A percentile compares a stretch with the other conserved stretches of the same genome.
Conservation (phyloP, 441 rosid genomes). For the Viola pubescens region DNA sequence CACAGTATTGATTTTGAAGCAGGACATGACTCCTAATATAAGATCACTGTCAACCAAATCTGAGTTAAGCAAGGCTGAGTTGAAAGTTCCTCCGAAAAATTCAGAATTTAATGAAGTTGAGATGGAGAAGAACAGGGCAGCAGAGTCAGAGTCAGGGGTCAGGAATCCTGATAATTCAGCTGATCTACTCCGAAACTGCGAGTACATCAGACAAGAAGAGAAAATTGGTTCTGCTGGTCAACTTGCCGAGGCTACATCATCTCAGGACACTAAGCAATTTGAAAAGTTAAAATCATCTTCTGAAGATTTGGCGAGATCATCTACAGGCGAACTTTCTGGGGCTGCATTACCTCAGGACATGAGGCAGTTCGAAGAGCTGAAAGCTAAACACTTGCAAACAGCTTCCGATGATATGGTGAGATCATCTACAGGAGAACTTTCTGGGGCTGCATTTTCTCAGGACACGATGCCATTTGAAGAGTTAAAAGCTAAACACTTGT, state of each 20-base stretch:
- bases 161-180: conserved; percentile 9
- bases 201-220: conserved; percentile 9
- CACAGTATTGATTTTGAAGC: conserved; percentile 18
- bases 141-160: conserved; percentile 10
- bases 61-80: conserved; percentile 21
- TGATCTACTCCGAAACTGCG: conserved; percentile 11
- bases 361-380: no score
- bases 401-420: no score
- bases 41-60: conserved; percentile 29
- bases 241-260: conserved; percentile 11
- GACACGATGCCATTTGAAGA: no score
- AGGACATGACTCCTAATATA: conserved; percentile 34
- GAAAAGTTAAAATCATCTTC: conserved; percentile 21
- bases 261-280: conserved; percentile 10
- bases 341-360: no score
- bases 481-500: no score
- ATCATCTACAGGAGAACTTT: no score
- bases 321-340: conserved; percentile 16
- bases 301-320: conserved; percentile 21
- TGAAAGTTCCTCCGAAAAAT: conserved; percentile 21
- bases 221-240: conserved; percentile 14
- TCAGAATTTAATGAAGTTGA: conserved; percentile 14
- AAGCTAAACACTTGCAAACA: no score
- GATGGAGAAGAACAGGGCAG: conserved; percentile 11
- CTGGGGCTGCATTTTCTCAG: no score